Evolutionary conservation across 331 rosid species (phyloP), one percentile per base, ranked within the genome.

Genomic region (Cydonia oblonga): DNA sequence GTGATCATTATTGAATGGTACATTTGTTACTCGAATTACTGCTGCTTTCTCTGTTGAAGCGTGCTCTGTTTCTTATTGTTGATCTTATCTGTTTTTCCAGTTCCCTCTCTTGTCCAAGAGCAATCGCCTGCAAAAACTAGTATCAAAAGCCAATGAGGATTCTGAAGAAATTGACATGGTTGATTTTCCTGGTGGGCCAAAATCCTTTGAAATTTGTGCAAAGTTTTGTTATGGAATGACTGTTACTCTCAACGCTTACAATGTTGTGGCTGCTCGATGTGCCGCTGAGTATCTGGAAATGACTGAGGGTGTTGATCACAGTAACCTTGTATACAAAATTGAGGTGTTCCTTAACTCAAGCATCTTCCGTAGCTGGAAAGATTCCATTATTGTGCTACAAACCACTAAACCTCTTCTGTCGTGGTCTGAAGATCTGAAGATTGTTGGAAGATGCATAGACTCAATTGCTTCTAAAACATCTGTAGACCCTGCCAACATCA

Each of bases 151-250:
- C 80, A 83, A 73, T 60, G 96, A 89, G 52, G 97, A 87, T 52
- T 81, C 80, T 4, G 96, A 88, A 12, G 97, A 90, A 80, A 81
- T 91, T 76, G 77, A 66, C 25, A 54, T 95, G 84, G 81, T 49
- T 73, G 86, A 86, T 83, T 90, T 95, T 70, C 99, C 99, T 28
- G 96, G 97, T 59, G 99, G 97, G 6, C 75, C 96, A 3, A 95
- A 88, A 77, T 89, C 99, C 35, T 90, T 95, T 76, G 99, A 95
- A 88, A 81, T 91, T 59, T 95, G 97, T 78, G 96, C 91, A 7
- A 95, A 93, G 57, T 93, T 93, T 84, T 93, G 98, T 79, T 93
- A 93, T 76, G 98, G 98, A 59, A 91, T 95, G 90, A 86, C 90
- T n/a, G 99, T 95, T 67, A 95, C 97, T 38, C 93, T 95, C 26